A percentile compares a stretch with the other conserved stretches of the same genome.
Evolutionary conservation across 495 filamentous ascomycete genomes (phyloP).

Genomic region (Podospora pseudoanserina): DNA sequence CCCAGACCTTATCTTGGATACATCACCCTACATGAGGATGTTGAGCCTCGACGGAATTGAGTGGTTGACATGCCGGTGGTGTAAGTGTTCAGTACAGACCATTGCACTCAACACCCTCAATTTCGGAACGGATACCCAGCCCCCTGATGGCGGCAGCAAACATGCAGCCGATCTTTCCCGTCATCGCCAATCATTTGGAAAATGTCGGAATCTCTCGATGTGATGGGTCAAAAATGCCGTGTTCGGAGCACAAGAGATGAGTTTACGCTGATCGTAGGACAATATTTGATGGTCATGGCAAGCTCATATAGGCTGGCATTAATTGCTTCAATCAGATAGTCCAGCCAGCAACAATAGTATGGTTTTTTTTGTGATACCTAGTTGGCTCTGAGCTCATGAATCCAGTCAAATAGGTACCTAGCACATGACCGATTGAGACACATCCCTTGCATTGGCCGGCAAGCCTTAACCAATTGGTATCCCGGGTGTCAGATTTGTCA

Average conservation of each 20-base stretch:
- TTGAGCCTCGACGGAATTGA: not conserved
- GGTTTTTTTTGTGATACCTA: too few species aligned
- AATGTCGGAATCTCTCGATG: not conserved
- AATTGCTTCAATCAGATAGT: too few species aligned
- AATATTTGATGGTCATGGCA: not conserved
- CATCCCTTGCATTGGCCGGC: not conserved
- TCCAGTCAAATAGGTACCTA: not conserved
- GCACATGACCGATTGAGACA: not conserved
- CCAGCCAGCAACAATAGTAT: too few species aligned
- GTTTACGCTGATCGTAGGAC: not conserved
- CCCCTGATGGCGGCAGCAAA: not conserved
- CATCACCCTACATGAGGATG: not conserved
- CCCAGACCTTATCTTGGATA: not conserved
- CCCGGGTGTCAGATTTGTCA: not conserved
- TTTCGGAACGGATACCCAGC: not conserved
- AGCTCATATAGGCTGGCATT: too few species aligned
- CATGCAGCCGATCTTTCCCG: conserved; percentile 2
- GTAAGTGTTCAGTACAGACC: not conserved
- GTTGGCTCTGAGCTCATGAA: too few species aligned
- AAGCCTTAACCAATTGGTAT: not conserved
- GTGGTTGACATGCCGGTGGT: not conserved
- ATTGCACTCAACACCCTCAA: not conserved
- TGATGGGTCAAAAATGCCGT: not conserved
- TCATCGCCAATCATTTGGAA: not conserved
- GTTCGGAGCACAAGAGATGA: too few species aligned